These are phyloP conservation scores for Erodium trifolium DNA, from an alignment of 441 rosid genomes.

Conservation along the genomic window DNA sequence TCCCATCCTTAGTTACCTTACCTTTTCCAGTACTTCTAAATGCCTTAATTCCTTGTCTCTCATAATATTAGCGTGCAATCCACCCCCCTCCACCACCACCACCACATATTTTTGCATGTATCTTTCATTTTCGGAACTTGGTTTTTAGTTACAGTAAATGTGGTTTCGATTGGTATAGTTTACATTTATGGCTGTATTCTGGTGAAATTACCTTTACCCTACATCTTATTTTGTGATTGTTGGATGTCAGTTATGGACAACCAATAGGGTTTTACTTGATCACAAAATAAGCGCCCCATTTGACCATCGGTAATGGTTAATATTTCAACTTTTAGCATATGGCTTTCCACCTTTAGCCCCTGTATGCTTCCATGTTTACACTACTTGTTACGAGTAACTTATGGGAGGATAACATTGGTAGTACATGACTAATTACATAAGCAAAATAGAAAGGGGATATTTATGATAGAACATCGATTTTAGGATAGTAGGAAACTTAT, in stretches of 20 bases:
- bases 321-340: neutral
- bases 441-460: neutral
- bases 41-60: neutral
- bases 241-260: neutral
- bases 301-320: neutral
- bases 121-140: neutral
- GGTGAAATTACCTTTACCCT: neutral
- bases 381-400: neutral
- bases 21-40: neutral
- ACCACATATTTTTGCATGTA: neutral
- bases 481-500: neutral
- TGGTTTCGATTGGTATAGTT: neutral
- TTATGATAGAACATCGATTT: neutral
- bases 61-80: neutral
- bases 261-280: neutral
- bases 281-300: neutral
- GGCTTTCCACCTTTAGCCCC: neutral
- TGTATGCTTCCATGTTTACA: neutral
- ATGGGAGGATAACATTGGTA: too few relatives aligned
- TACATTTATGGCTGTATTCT: neutral
- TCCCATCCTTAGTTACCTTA: neutral
- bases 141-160: neutral
- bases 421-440: neutral
- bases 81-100: neutral
- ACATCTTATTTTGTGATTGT: neutral